A percentile compares a stretch with the other conserved stretches of the same genome.
These are phyloP conservation scores for Phytopythium chamaehyphon DNA, from an alignment of 352 stramenopile species.

Conservation along the genomic window DNA sequence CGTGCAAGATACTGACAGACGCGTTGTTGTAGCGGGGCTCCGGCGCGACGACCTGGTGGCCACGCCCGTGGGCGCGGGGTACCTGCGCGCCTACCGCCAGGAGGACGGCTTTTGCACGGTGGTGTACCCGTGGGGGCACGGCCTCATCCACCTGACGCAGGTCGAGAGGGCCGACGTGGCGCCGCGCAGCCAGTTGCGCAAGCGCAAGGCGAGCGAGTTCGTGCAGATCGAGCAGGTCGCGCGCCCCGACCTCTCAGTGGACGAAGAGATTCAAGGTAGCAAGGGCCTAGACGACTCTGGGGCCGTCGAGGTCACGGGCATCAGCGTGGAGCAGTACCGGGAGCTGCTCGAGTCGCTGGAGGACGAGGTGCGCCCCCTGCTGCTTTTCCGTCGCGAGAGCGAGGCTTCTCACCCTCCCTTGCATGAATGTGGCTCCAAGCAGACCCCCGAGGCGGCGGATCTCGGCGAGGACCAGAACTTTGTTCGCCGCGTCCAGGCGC, in stretches of 20 bases:
- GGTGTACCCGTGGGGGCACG: conserved; percentile 69
- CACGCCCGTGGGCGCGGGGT: conserved; percentile 54
- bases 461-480: conserved; percentile 54
- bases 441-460: conserved; percentile 47
- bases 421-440: conserved; percentile 7
- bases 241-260: conserved; percentile 35
- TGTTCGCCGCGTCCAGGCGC: conserved; percentile 49
- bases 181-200: conserved; percentile 32
- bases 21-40: conserved; percentile 19
- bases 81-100: conserved; percentile 51
- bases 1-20: not conserved
- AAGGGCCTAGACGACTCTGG: not conserved
- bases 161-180: conserved; percentile 42
- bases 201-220: conserved; percentile 46
- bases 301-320: conserved; percentile 5
- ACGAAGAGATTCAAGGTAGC: not conserved
- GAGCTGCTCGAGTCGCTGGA: conserved; percentile 41
- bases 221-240: conserved; percentile 60
- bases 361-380: conserved; percentile 32
- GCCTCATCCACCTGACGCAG: conserved; percentile 56
- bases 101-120: conserved; percentile 65
- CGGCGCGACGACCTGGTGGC: conserved; percentile 59
- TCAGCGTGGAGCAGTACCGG: conserved; percentile 37
- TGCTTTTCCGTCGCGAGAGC: no score
- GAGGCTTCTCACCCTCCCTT: no score